These are phyloP conservation scores for Castanospermum australe DNA, from an alignment of 306 rosid genomes.

Conservation along the genomic window DNA sequence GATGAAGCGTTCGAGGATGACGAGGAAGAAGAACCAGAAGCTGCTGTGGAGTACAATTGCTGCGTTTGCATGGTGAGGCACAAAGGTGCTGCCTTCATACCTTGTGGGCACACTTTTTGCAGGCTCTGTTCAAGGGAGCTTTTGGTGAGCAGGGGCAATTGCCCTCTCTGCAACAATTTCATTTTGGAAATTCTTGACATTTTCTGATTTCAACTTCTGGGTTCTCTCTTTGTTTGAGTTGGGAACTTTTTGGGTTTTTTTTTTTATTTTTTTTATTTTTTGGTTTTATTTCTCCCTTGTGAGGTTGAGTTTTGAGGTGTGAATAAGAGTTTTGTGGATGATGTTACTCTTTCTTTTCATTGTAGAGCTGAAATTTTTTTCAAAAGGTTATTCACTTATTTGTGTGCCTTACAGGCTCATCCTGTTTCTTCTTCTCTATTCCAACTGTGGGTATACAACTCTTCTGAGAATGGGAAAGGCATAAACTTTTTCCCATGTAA, in stretches of 20 bases:
- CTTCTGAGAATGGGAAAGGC: neutral
- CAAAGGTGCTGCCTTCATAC: slow-evolving; percentile 54
- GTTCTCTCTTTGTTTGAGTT: neutral
- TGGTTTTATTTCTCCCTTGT: neutral
- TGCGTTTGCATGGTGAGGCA: slow-evolving; percentile 88
- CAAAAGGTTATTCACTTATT: no score
- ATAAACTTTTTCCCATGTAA: neutral
- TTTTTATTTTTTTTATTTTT: neutral
- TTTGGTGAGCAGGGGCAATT: slow-evolving; percentile 63
- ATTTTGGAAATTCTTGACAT: slow-evolving; percentile 76
- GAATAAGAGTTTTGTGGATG: neutral
- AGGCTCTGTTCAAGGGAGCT: slow-evolving; percentile 88
- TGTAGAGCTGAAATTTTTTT: neutral
- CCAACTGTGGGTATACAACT: neutral
- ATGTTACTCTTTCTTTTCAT: neutral
- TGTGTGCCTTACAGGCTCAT: neutral
- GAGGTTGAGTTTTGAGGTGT: neutral
- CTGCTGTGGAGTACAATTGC: slow-evolving; percentile 55
- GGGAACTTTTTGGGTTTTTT: neutral
- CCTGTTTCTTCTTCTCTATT: neutral
- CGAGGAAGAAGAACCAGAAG: slow-evolving; percentile 23
- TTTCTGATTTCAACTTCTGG: slow-evolving; percentile 41
- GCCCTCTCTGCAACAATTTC: slow-evolving; percentile 81
- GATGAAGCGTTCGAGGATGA: slow-evolving; percentile 41
- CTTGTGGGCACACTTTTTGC: slow-evolving; percentile 84